Evolutionary conservation across 768 basidiomycete species (phyloP), one percentile per base, ranked within the genome.

Genomic region (Mycena epipterygia): DNA sequence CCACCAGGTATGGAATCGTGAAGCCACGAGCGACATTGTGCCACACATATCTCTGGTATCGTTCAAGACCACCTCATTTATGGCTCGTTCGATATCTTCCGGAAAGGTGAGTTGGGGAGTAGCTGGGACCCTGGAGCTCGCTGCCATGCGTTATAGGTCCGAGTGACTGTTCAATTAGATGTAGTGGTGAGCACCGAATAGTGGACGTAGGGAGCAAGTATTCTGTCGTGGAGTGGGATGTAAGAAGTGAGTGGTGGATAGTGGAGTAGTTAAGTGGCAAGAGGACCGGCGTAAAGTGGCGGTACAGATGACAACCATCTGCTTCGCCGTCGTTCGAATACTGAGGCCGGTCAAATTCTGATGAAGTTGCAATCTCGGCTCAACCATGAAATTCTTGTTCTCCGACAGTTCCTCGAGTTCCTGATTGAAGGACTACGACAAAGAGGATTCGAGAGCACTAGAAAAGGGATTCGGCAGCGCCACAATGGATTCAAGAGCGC

Each of bases 1-100:
- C 0, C 37, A 64, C 51, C 62, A 64, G 35, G 51, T 25, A 64
- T 30, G 29, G 29, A 64, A 64, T 42, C 51, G 41, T 12, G 37
- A 55, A n/a, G 60, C 60, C 48, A 62, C 44, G 46, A 62, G 46
- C 5, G 60, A 25, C 51, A 63, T 63, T 19, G 49, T 52, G 49
- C 61, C 16, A 16, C 49, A 41, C 61, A 63, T 63, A 16, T 63
- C 58, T 30, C 42, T 3, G n/a, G 41, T 32, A 30, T 60, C 44
- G 16, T 33, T 48, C 42, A 60, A n/a, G 27, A 60, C 27, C 16
- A 37, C 44, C 41, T 60, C 59, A 11, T 29, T 44, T 2, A 60
- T 60, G 39, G 16, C 42, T 37, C 59, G 41, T 60, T 60, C 59
- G 46, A 60, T 27, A 32, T 60, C 59, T 33, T 60, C 42, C 23